phyloP scores from a whole-genome alignment of 2,329 filamentous ascomycete species.

The Neonectria faginata region DNA sequence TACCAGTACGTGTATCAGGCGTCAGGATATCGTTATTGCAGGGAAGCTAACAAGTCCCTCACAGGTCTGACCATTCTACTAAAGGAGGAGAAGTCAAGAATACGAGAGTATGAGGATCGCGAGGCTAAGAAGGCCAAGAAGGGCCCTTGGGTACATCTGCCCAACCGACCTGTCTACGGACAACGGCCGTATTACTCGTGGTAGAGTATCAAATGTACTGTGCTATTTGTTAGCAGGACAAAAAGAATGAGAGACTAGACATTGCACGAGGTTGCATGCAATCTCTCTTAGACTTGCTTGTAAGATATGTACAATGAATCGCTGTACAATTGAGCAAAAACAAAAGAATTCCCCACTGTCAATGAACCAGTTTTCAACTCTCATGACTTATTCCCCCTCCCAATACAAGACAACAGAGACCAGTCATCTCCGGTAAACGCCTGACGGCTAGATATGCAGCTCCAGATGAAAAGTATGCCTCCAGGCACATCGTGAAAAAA shows the following conservation, averaged over 20 bases:
- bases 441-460: not conserved
- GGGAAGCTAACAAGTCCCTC: conserved; percentile 33
- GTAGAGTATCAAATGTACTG: conserved; percentile 62
- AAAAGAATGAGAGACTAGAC: conserved; percentile 18
- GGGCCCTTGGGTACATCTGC: conserved; percentile 88
- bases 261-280: conserved; percentile 30
- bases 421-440: not conserved
- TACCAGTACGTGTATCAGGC: conserved; percentile 72
- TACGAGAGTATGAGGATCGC: conserved; percentile 82
- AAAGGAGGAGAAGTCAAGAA: conserved; percentile 93
- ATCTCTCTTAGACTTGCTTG: conserved; percentile 46
- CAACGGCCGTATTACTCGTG: conserved; percentile 94
- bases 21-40: not conserved
- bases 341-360: conserved; percentile 9
- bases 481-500: not conserved
- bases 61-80: conserved; percentile 81
- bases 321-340: conserved; percentile 42
- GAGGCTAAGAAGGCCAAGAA: conserved; percentile 79
- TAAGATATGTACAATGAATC: conserved; percentile 54
- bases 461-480: not conserved
- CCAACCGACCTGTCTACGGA: conserved; percentile 83
- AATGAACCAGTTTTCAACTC: conserved; percentile 9
- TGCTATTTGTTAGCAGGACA: conserved; percentile 15
- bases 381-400: not conserved
- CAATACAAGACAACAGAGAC: not conserved